A percentile compares a stretch with the other conserved stretches of the same genome.
phyloP scores from a whole-genome alignment of 768 basidiomycete genomes.

The Exidia glandulosa region DNA sequence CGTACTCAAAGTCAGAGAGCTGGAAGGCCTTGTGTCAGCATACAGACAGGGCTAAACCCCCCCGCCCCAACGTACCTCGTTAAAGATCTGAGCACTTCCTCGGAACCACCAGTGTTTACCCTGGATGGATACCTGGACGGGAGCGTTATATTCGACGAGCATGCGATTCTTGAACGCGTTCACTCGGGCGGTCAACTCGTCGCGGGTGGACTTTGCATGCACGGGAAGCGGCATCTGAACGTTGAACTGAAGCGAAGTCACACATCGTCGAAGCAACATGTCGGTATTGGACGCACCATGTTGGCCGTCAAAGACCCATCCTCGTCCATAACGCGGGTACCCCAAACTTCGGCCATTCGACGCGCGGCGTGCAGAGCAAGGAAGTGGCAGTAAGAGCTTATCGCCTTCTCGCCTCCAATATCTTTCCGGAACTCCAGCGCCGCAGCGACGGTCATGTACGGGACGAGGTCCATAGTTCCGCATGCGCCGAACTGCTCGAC shows the following conservation, averaged over 20 bases:
- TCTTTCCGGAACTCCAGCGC: conserved; percentile 64
- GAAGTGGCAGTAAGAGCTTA: conserved; percentile 57
- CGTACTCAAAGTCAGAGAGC: neutral
- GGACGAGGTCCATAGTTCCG: conserved; percentile 46
- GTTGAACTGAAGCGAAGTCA: neutral
- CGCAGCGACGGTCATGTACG: conserved; percentile 37
- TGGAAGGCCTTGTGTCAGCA: neutral
- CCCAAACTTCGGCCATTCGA: conserved; percentile 44
- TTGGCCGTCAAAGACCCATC: conserved; percentile 42
- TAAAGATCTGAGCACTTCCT: neutral
- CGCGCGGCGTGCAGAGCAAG: conserved; percentile 60
- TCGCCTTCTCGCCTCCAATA: conserved; percentile 66
- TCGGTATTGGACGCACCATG: conserved; percentile 43
- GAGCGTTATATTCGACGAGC: neutral
- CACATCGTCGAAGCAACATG: neutral
- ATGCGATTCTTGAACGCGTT: neutral
- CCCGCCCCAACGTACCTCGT: neutral
- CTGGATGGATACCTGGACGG: neutral
- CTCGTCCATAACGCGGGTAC: conserved; percentile 53
- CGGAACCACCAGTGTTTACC: neutral
- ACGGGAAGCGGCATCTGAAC: neutral
- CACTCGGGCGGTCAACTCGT: neutral
- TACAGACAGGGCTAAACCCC: neutral
- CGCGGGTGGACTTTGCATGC: neutral
- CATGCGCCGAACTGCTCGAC: conserved; percentile 31